These are phyloP conservation scores for Aspergillus calidoustus DNA, from an alignment of 2,329 filamentous ascomycete species.

Conservation along the genomic window DNA sequence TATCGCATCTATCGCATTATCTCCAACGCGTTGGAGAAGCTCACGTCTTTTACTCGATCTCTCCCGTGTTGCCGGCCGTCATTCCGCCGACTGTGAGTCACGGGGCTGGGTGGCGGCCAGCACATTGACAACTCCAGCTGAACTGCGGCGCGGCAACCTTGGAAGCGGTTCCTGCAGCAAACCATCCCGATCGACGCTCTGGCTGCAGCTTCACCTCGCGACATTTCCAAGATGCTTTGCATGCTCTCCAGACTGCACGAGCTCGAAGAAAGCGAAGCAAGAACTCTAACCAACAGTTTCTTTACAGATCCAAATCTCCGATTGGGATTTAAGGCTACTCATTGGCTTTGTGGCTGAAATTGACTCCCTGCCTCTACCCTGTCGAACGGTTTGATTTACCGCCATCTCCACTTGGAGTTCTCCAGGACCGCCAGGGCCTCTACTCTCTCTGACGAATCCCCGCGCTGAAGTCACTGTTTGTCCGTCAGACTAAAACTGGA, in stretches of 20 bases:
- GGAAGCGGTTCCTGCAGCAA: constrained; percentile 37
- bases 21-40: not conserved
- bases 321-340: constrained; percentile 6
- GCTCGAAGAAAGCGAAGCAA: not conserved
- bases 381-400: constrained; percentile 24
- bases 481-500: constrained; percentile 22
- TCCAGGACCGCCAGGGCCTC: constrained; percentile 22
- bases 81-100: constrained; percentile 11
- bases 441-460: constrained; percentile 25
- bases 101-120: constrained; percentile 8
- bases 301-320: constrained; percentile 20
- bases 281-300: constrained; percentile 11
- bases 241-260: not conserved
- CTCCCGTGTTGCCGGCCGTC: not conserved
- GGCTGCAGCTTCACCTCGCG: constrained; percentile 16
- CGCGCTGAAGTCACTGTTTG: constrained; percentile 11
- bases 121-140: constrained; percentile 27
- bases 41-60: not conserved
- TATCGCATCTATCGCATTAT: not conserved
- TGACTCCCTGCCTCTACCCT: constrained; percentile 6
- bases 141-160: constrained; percentile 31
- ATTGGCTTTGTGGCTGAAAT: constrained; percentile 18
- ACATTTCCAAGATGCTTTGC: constrained; percentile 7
- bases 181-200: constrained; percentile 21
- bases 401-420: constrained; percentile 24